These are phyloP conservation scores for Aspergillus alliaceus DNA, from an alignment of 2,329 filamentous ascomycete species.

Conservation along the genomic window DNA sequence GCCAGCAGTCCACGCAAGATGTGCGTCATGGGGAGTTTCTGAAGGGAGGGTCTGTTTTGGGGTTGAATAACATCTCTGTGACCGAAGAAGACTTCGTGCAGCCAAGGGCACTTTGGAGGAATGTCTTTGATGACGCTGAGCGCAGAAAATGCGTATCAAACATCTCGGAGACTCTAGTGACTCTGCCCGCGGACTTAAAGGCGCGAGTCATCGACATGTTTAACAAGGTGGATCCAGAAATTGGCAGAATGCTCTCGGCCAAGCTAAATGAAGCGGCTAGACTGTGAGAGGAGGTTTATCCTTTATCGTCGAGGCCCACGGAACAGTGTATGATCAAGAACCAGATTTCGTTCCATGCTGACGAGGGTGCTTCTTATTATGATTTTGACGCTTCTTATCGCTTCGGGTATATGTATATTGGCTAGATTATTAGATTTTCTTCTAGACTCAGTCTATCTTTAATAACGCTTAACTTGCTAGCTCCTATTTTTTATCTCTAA, in stretches of 20 bases:
- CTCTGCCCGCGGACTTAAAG: conserved; percentile 19
- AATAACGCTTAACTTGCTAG: background rate
- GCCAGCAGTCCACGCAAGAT: conserved; percentile 16
- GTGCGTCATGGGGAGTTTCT: conserved; percentile 24
- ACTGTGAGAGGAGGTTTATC: background rate
- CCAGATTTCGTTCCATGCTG: background rate
- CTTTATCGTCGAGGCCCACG: background rate
- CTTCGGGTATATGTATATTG: background rate
- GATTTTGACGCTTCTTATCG: background rate
- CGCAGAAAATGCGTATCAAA: conserved; percentile 22
- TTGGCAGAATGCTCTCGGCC: conserved; percentile 18
- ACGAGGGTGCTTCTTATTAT: background rate
- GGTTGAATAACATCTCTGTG: conserved; percentile 24
- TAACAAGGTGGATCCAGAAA: conserved; percentile 20
- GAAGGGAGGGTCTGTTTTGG: conserved; percentile 20
- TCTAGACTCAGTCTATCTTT: background rate
- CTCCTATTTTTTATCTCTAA: too few species aligned
- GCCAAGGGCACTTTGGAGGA: conserved; percentile 30
- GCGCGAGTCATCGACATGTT: conserved; percentile 21
- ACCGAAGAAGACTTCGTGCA: conserved; percentile 33
- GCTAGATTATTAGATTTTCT: background rate
- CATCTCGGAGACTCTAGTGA: conserved; percentile 23
- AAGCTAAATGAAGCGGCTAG: conserved; percentile 9
- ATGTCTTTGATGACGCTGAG: conserved; percentile 27
- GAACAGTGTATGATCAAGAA: background rate